Evolutionary conservation across 2,329 filamentous ascomycete genomes (phyloP).

Genomic region (Claviceps sp.): DNA sequence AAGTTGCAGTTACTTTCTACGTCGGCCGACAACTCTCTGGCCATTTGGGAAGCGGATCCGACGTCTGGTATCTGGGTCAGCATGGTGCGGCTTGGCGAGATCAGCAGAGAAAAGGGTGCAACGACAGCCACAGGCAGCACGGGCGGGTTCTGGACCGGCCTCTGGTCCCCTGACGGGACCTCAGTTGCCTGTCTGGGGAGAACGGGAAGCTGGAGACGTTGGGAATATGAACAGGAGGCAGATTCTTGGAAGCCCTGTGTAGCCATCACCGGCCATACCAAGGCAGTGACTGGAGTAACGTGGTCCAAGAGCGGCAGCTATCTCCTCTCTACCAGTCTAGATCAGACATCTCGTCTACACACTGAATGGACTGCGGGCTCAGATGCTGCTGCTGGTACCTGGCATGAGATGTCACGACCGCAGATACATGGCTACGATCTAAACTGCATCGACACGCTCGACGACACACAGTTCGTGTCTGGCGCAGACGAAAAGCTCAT

Average conservation of each 20-base stretch:
- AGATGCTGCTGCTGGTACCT: slow-evolving; percentile 35
- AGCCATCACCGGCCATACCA: slow-evolving; percentile 73
- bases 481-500: slow-evolving; percentile 97
- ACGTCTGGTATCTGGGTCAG: slow-evolving; percentile 86
- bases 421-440: slow-evolving; percentile 98
- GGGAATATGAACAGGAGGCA: slow-evolving; percentile 48
- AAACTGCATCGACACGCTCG: slow-evolving; percentile 78
- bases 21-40: slow-evolving; percentile 88
- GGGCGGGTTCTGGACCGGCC: slow-evolving; percentile 89
- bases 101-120: slow-evolving; percentile 87
- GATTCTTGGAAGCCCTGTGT: slow-evolving; percentile 66
- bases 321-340: slow-evolving; percentile 74
- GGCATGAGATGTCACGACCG: slow-evolving; percentile 91
- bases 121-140: slow-evolving; percentile 93
- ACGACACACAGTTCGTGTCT: slow-evolving; percentile 67
- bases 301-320: slow-evolving; percentile 79
- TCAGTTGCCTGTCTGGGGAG: slow-evolving; percentile 72
- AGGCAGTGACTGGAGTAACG: slow-evolving; percentile 64
- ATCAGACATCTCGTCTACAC: slow-evolving; percentile 86
- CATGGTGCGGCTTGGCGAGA: slow-evolving; percentile 73
- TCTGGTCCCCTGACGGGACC: slow-evolving; percentile 72
- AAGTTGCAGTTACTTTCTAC: slow-evolving; percentile 69
- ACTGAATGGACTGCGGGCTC: slow-evolving; percentile 56
- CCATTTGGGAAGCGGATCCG: slow-evolving; percentile 80
- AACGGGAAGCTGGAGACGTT: slow-evolving; percentile 86